These are phyloP conservation scores for Tetrapisispora namnaoensis DNA, from an alignment of 805 yeast genomes.

Conservation along the genomic window DNA sequence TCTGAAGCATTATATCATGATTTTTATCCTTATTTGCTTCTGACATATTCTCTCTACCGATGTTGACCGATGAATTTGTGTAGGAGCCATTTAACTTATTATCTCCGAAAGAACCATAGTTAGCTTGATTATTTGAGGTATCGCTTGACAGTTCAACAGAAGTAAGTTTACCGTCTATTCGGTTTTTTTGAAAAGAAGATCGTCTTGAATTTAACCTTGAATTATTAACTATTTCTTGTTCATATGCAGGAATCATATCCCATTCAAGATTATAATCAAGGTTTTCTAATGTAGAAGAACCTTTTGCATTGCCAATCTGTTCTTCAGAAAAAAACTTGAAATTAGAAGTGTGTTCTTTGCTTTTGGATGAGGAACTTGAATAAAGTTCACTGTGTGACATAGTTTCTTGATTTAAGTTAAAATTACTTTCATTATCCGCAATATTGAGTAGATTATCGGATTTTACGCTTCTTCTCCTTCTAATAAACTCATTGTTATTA, in stretches of 20 bases:
- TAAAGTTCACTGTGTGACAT: not conserved
- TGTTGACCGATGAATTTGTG: not conserved
- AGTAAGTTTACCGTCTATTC: not conserved
- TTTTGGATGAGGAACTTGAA: conserved; percentile 30
- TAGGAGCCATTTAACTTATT: not conserved
- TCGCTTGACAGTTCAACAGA: not conserved
- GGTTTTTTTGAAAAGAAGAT: conserved; percentile 16
- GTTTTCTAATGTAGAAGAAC: conserved; percentile 67
- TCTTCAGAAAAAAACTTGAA: conserved; percentile 78
- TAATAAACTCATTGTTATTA: not conserved
- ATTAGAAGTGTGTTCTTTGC: conserved; percentile 32
- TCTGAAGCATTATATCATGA: not conserved
- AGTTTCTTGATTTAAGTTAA: not conserved
- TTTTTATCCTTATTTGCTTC: not conserved
- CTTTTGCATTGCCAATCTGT: conserved; percentile 80
- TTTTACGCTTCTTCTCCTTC: conserved; percentile 26
- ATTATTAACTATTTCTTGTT: conserved; percentile 32
- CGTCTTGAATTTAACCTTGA: conserved; percentile 18
- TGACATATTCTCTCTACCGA: not conserved
- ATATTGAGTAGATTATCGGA: conserved; percentile 26
- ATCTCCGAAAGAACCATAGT: conserved; percentile 1
- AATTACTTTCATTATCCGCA: conserved; percentile 10
- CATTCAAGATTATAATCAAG: conserved; percentile 69
- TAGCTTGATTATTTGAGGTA: not conserved
- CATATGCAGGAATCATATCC: conserved; percentile 44